phyloP scores from a whole-genome alignment of 371 early-diverging fungal genomes.

The Fennellomyces sp. region DNA sequence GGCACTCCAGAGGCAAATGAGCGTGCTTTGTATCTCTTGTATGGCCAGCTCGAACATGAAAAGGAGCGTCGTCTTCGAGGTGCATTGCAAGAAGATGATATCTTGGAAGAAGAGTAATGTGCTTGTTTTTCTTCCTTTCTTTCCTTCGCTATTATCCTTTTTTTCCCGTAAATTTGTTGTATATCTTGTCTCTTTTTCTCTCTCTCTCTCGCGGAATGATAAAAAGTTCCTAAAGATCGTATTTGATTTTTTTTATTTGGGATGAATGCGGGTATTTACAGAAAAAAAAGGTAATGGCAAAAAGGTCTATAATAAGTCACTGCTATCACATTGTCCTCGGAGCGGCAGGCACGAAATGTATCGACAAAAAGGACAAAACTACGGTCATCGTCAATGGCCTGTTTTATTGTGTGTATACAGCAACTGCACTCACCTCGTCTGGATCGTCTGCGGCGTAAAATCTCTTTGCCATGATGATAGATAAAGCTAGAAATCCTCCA shows the following conservation, averaged over 20 bases:
- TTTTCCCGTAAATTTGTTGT: conserved; percentile 8
- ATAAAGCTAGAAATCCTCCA: not conserved
- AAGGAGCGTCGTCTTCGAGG: conserved; percentile 72
- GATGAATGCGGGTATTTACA: not conserved
- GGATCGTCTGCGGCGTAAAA: conserved; percentile 14
- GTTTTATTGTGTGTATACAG: not conserved
- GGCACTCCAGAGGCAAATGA: conserved; percentile 87
- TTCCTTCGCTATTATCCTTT: conserved; percentile 1
- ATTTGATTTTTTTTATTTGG: not conserved
- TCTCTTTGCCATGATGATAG: not conserved
- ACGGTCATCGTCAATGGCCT: not conserved
- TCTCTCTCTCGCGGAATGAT: not conserved
- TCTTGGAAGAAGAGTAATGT: conserved; percentile 35
- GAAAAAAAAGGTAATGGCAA: not conserved
- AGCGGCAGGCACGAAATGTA: conserved; percentile 22
- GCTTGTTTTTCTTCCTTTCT: conserved; percentile 3
- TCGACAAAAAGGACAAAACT: conserved; percentile 19
- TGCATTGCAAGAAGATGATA: conserved; percentile 33
- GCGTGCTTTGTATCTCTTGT: conserved; percentile 86
- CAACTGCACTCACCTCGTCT: conserved; percentile 3
- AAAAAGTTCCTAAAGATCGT: no score
- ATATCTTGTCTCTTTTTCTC: not conserved
- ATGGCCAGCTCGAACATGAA: conserved; percentile 87
- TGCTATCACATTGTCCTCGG: conserved; percentile 14
- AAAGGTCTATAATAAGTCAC: not conserved